Evolutionary conservation across 257 asterid genomes (phyloP).

Genomic region (Solanum dulcamara): DNA sequence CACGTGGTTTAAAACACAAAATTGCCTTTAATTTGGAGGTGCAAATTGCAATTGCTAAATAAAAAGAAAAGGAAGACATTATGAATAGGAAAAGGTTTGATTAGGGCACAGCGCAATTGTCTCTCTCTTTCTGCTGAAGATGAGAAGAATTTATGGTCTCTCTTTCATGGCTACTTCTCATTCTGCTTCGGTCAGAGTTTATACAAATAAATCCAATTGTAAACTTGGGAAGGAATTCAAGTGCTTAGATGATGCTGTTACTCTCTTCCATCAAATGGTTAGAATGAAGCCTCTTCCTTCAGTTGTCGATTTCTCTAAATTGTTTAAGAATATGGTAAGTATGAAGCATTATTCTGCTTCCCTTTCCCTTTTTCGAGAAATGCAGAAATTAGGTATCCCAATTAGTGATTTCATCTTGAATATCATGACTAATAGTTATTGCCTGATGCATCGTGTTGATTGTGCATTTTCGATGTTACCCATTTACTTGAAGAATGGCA

Average conservation of each 20-base stretch:
- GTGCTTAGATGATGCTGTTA: not conserved
- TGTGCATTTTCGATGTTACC: not conserved
- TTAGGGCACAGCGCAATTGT: too few relatives aligned
- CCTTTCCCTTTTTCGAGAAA: not conserved
- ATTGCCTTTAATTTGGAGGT: too few relatives aligned
- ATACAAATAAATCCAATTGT: too few relatives aligned
- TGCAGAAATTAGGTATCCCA: not conserved
- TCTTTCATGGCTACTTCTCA: too few relatives aligned
- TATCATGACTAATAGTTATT: not conserved
- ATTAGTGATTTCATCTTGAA: not conserved
- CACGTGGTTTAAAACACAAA: too few relatives aligned
- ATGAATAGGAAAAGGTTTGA: too few relatives aligned
- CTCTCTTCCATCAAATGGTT: conserved; percentile 3
- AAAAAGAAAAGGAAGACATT: too few relatives aligned
- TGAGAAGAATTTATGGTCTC: too few relatives aligned
- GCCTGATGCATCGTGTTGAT: not conserved
- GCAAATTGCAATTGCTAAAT: too few relatives aligned
- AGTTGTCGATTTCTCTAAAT: not conserved
- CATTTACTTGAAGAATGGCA: conserved; percentile 4
- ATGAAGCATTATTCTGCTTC: not conserved
- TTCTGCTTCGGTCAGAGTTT: too few relatives aligned
- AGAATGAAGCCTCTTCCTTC: not conserved
- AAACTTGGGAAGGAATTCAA: not conserved
- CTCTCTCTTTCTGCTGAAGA: too few relatives aligned
- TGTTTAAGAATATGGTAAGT: not conserved